Conservation (phyloP, 2,329 filamentous ascomycete genomes). For the Diaporthe aspalathi region DNA sequence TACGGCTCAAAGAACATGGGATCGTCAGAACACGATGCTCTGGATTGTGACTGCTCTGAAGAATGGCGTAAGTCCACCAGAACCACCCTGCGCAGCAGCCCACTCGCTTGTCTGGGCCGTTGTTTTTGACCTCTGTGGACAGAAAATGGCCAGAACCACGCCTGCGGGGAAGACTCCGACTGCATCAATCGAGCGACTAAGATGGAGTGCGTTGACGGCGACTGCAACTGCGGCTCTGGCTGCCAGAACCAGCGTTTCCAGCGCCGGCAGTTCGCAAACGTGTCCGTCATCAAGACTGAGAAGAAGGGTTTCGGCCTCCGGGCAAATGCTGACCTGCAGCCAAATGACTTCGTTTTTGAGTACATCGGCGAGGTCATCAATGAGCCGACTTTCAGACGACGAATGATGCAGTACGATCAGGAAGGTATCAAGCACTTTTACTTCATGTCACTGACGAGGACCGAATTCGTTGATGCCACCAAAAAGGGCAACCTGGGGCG, state of each 20-base stretch:
- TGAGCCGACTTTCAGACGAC: conserved; percentile 86
- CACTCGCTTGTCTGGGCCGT: conserved; percentile 40
- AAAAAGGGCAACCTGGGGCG: conserved; percentile 95
- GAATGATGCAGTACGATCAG: conserved; percentile 93
- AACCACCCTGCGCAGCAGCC: conserved; percentile 39
- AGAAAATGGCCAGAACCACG: conserved; percentile 77
- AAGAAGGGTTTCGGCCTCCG: conserved; percentile 97
- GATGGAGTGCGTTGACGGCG: conserved; percentile 88
- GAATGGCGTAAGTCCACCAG: conserved; percentile 83
- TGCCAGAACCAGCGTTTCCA: conserved; percentile 98
- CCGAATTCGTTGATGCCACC: conserved; percentile 97
- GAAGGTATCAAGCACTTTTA: conserved; percentile 99
- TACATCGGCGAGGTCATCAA: conserved; percentile 99
- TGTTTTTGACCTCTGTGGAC: conserved; percentile 38
- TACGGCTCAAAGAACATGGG: conserved; percentile 95
- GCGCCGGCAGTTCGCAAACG: conserved; percentile 86
- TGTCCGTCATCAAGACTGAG: conserved; percentile 96
- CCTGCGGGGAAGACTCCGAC: conserved; percentile 95
- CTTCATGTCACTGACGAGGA: conserved; percentile 98
- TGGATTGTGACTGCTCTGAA: conserved; percentile 95
- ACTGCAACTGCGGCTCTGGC: conserved; percentile 86
- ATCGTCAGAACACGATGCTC: conserved; percentile 85
- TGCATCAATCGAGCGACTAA: conserved; percentile 99
- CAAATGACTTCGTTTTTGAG: conserved; percentile 95
- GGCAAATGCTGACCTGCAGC: conserved; percentile 78